These are phyloP conservation scores for Pneumocystis jirovecii DNA, from an alignment of 1,139 yeast genomes.

Conservation along the genomic window DNA sequence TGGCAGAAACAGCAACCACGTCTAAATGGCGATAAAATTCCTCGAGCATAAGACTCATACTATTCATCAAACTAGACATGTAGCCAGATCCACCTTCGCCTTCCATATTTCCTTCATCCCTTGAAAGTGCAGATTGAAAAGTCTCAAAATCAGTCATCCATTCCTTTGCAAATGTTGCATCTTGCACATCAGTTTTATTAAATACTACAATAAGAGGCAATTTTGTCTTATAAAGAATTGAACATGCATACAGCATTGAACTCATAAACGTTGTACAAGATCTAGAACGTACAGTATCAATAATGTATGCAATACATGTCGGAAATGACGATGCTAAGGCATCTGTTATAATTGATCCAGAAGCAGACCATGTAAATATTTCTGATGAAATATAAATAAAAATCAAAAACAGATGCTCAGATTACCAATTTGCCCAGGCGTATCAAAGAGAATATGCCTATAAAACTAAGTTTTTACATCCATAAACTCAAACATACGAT, in stretches of 20 bases:
- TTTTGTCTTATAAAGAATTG: constrained; percentile 87
- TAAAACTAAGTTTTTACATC: neutral
- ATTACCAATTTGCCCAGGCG: constrained; percentile 77
- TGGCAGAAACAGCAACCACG: constrained; percentile 79
- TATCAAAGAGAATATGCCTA: constrained; percentile 67
- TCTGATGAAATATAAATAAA: constrained; percentile 1
- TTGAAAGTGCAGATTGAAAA: constrained; percentile 64
- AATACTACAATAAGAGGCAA: constrained; percentile 94
- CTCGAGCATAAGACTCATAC: constrained; percentile 91
- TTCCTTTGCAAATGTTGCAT: constrained; percentile 75
- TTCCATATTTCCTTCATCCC: constrained; percentile 35
- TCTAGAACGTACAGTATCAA: constrained; percentile 88
- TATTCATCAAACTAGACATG: constrained; percentile 84
- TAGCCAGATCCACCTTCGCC: constrained; percentile 52
- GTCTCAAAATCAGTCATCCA: constrained; percentile 97
- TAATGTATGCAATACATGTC: constrained; percentile 85
- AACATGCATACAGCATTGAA: constrained; percentile 95
- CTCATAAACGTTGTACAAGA: constrained; percentile 96
- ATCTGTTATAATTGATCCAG: constrained; percentile 92
- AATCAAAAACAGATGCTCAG: neutral
- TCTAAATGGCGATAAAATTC: constrained; percentile 90
- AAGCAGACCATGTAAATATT: constrained; percentile 55
- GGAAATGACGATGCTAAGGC: constrained; percentile 94
- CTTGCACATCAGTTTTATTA: constrained; percentile 81
- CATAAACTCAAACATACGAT: constrained; percentile 2